Evolutionary conservation across 2,329 filamentous ascomycete genomes (phyloP).

Genomic region (Aspergillus pseudonomiae): DNA sequence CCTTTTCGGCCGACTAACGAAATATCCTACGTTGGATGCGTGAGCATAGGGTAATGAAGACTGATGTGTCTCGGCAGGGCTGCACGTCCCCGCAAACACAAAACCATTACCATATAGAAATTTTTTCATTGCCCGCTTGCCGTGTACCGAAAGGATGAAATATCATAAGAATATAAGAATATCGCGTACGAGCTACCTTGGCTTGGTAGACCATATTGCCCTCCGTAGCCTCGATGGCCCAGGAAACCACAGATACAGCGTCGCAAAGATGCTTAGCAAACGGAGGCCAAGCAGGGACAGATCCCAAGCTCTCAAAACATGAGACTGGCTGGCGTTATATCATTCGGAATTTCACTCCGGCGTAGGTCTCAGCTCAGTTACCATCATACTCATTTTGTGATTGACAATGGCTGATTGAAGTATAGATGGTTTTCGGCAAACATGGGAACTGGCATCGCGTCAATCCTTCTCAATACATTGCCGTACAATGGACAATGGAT

Average conservation of each 20-base stretch:
- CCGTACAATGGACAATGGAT: conserved; percentile 41
- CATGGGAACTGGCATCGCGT: conserved; percentile 43
- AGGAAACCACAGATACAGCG: not conserved
- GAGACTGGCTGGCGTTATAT: conserved; percentile 33
- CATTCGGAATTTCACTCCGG: conserved; percentile 43
- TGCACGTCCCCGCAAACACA: not conserved
- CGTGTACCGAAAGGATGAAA: not conserved
- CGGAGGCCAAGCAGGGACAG: not conserved
- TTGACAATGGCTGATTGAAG: not conserved
- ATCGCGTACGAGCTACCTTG: not conserved
- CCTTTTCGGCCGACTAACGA: not conserved
- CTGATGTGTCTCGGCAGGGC: not conserved
- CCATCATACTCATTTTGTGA: not conserved
- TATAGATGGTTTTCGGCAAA: conserved; percentile 39
- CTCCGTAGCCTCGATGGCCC: not conserved
- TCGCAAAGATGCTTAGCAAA: not conserved
- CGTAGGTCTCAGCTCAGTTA: conserved; percentile 18
- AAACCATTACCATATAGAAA: not conserved
- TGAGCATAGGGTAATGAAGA: not conserved
- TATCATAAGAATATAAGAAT: not conserved
- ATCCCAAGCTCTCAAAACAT: conserved; percentile 17
- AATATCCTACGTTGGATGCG: not conserved
- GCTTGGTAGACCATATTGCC: not conserved
- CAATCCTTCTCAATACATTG: conserved; percentile 36
- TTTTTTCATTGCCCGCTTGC: not conserved